Conservation (phyloP, 2,329 filamentous ascomycete species). For the Scleromitrula shiraiana region DNA sequence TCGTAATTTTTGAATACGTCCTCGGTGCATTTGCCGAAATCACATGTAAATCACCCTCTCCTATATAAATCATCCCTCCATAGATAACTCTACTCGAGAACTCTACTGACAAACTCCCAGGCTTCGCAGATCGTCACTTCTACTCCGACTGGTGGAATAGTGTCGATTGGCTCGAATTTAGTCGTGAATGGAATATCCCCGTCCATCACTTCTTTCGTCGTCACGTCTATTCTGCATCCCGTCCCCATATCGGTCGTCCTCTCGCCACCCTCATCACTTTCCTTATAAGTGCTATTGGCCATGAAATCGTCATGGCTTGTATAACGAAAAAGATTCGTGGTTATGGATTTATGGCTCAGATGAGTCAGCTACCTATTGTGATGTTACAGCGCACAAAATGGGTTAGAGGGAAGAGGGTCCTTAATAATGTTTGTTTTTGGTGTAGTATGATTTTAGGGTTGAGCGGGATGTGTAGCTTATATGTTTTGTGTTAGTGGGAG, state of each 20-base stretch:
- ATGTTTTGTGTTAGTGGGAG: slow-evolving; percentile 1
- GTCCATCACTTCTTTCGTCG: slow-evolving; percentile 92
- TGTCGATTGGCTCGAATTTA: slow-evolving; percentile 92
- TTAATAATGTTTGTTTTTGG: slow-evolving; percentile 92
- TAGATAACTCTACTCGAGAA: background rate
- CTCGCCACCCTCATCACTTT: slow-evolving; percentile 87
- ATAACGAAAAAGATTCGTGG: slow-evolving; percentile 95
- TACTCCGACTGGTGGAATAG: slow-evolving; percentile 74
- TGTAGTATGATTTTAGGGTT: slow-evolving; percentile 82
- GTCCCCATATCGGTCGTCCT: slow-evolving; percentile 65
- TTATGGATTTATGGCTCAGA: slow-evolving; percentile 90
- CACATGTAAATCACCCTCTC: slow-evolving; percentile 47
- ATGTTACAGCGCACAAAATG: slow-evolving; percentile 74
- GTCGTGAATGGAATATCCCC: slow-evolving; percentile 93
- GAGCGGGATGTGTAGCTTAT: slow-evolving; percentile 33
- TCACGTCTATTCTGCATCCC: slow-evolving; percentile 83
- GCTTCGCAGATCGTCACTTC: slow-evolving; percentile 87
- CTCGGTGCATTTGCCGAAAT: slow-evolving; percentile 93
- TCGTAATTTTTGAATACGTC: slow-evolving; percentile 97
- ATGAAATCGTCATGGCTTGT: slow-evolving; percentile 95
- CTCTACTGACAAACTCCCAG: slow-evolving; percentile 11
- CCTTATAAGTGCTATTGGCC: slow-evolving; percentile 77
- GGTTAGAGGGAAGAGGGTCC: slow-evolving; percentile 64
- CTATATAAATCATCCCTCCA: background rate
- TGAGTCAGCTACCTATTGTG: slow-evolving; percentile 95